Base-by-base conservation (phyloP, 768 basidiomycete genomes). In the Thelephora ganbajun region DNA sequence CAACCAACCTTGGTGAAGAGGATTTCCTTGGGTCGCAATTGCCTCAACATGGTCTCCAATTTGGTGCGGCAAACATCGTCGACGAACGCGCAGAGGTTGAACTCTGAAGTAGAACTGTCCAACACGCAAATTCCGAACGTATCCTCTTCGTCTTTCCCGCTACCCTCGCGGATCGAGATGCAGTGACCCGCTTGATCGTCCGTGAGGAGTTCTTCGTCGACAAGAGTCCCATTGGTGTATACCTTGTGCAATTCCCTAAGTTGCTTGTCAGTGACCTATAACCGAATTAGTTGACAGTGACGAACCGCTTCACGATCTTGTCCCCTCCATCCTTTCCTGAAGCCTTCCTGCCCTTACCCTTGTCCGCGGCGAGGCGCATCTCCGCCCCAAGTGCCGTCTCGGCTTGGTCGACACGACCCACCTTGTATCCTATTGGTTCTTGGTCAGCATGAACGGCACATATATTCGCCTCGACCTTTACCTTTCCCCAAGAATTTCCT, bases 321-420 rank as follows among this genome's bases (percentile, higher is more conserved):
- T 61, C 4, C 53, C 56, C n/a, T 23, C 18, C n/a, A 22, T 44
- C 47, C 5, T 41, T 43, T 35, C 59, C 68, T 9, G 68, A 68
- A 51, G 75, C 72, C 43, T 65, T 64, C 61, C 66, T 73, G 44
- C 64, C 65, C 52, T 67, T 70, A 13, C 64, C 65, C 55, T 84
- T 84, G 50, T 76, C 77, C 6, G 79, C 81, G 18, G 88, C 87
- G 50, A 85, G 63, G 23, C 94, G 83, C 87, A 98, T 94, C 63
- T 98, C 94, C 18, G 89, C 90, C 19, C 94, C 96, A 11, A 99
- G 80, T 0, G 92, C 92, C 0, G 96, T 99, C 67, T 99, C 96
- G 0, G 83, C 79, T 63, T 99, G 96, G 58, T 97, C 94, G 14
- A 99, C 96, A 11, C 88, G 81, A 6, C 96, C 96, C 46, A 99